These are phyloP conservation scores for Kwoniella heveanensis DNA, from an alignment of 768 basidiomycete species.

Conservation along the genomic window DNA sequence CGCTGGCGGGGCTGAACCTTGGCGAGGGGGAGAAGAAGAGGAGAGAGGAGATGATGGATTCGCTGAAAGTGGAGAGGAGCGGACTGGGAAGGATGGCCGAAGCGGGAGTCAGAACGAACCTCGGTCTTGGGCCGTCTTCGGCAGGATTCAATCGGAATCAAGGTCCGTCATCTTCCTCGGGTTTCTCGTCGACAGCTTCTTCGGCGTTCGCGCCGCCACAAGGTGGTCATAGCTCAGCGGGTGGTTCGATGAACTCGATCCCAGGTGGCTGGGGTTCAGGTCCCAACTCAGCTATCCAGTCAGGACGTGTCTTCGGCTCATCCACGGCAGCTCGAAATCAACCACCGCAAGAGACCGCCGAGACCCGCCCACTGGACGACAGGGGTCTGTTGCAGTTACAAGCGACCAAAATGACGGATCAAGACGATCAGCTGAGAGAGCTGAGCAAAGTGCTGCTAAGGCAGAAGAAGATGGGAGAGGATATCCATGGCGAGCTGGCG, in stretches of 20 bases:
- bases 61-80: slow-evolving; percentile 87
- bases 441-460: slow-evolving; percentile 79
- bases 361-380: slow-evolving; percentile 85
- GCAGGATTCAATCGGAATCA: not conserved
- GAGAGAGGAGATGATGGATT: slow-evolving; percentile 82
- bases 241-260: slow-evolving; percentile 7
- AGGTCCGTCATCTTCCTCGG: not conserved
- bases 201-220: slow-evolving; percentile 16
- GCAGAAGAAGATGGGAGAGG: slow-evolving; percentile 81
- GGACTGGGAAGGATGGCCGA: slow-evolving; percentile 83
- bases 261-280: slow-evolving; percentile 1
- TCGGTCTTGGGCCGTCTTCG: not conserved
- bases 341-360: slow-evolving; percentile 73
- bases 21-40: slow-evolving; percentile 89
- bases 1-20: slow-evolving; percentile 73
- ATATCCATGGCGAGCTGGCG: slow-evolving; percentile 78
- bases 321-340: slow-evolving; percentile 56
- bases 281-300: slow-evolving; percentile 4
- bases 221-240: no score
- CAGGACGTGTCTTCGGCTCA: slow-evolving; percentile 73
- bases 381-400: slow-evolving; percentile 78
- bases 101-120: slow-evolving; percentile 62
- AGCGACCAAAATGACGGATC: slow-evolving; percentile 74
- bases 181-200: not conserved
- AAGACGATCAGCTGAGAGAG: slow-evolving; percentile 78